A percentile compares a stretch with the other conserved stretches of the same genome.
Evolutionary conservation across 2,329 filamentous ascomycete genomes (phyloP).

Genomic region (Sordariomycetes sp.): DNA sequence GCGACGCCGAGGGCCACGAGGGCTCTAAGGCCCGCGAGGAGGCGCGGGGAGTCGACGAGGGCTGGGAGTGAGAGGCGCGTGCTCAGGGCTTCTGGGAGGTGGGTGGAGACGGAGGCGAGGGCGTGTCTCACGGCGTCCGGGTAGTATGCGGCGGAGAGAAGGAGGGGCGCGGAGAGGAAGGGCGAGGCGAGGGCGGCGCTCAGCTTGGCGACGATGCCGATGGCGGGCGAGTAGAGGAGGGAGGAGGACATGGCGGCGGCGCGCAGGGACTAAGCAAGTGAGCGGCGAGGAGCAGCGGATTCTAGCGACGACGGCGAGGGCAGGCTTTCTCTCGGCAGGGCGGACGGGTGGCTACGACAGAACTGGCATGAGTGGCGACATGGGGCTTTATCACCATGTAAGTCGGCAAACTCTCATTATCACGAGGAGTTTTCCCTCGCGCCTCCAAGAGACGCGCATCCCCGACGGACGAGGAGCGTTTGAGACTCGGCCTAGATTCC

Average conservation of each 20-base stretch:
- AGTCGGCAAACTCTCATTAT: neutral
- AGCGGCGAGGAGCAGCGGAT: neutral
- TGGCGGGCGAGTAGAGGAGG: neutral
- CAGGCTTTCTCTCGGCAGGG: neutral
- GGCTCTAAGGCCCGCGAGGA: constrained; percentile 7
- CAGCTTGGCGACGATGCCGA: neutral
- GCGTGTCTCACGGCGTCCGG: neutral
- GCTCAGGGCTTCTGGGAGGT: neutral
- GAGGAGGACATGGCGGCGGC: neutral
- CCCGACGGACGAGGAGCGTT: neutral
- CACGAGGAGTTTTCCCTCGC: neutral
- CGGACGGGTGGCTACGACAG: neutral
- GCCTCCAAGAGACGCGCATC: neutral
- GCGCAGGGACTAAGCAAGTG: neutral
- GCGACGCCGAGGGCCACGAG: constrained; percentile 17
- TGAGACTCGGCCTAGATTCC: neutral
- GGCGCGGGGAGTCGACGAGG: neutral
- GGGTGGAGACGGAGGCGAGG: neutral
- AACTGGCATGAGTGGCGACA: neutral
- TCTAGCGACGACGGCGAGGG: neutral
- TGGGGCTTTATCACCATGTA: neutral
- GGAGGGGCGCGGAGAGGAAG: neutral
- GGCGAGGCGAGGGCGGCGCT: neutral
- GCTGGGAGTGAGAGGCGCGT: neutral
- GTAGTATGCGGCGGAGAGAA: neutral